These are phyloP conservation scores for Juncus effusus DNA, from an alignment of 176 grass and related monocot species.

Conservation along the genomic window DNA sequence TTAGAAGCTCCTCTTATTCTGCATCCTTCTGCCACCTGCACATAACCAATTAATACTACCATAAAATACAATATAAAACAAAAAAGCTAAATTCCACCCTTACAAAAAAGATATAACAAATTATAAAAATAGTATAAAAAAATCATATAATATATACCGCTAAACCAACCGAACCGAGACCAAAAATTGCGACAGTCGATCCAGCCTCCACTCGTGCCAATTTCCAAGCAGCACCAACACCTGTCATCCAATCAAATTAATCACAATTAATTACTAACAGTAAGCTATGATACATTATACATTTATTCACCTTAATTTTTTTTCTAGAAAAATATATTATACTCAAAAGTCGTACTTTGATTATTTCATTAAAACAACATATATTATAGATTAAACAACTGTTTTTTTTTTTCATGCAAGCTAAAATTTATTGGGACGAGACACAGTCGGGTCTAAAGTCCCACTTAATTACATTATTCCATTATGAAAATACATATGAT, in stretches of 20 bases:
- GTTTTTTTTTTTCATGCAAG: not conserved
- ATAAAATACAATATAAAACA: not conserved
- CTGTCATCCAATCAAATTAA: constrained; percentile 25
- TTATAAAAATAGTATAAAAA: not conserved
- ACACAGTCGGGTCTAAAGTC: too few relatives aligned
- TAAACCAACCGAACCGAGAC: constrained; percentile 73
- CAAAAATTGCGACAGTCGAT: constrained; percentile 71
- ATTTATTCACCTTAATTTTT: not conserved
- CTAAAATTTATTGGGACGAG: too few relatives aligned
- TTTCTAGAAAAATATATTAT: too few relatives aligned
- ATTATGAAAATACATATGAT: too few relatives aligned
- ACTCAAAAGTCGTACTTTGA: too few relatives aligned
- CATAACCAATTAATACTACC: not conserved
- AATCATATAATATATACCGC: constrained; percentile 43
- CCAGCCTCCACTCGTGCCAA: constrained; percentile 53
- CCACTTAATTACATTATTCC: too few relatives aligned
- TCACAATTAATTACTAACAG: not conserved
- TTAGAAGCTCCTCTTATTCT: constrained; percentile 62
- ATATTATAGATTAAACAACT: too few relatives aligned
- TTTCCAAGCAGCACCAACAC: constrained; percentile 69
- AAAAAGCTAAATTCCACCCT: not conserved
- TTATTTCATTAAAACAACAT: too few relatives aligned
- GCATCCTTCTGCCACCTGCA: constrained; percentile 72
- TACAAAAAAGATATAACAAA: not conserved
- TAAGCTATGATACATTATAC: not conserved